A percentile compares a stretch with the other conserved stretches of the same genome.
Conservation (phyloP, 1,139 yeast species). For the Nakaseomyces kungkrabaensis region DNA sequence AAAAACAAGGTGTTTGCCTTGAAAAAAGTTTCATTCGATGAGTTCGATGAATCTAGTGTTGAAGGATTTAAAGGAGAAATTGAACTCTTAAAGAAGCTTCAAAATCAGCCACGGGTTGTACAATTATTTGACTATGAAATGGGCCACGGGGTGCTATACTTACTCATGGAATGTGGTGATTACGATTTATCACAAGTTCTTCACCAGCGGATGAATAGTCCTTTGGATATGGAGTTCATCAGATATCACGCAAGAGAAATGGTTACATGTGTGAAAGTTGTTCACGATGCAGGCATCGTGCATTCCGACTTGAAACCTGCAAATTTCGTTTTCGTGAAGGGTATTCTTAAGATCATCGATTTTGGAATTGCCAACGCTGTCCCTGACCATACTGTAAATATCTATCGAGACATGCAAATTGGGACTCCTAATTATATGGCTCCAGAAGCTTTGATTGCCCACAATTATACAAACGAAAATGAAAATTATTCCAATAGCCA, state of each 20-base stretch:
- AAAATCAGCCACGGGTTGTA: conserved; percentile 64
- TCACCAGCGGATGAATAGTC: conserved; percentile 42
- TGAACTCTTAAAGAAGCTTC: conserved; percentile 53
- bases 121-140: conserved; percentile 65
- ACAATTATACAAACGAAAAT: conserved; percentile 32
- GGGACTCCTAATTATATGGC: conserved; percentile 99
- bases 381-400: conserved; percentile 84
- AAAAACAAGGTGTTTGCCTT: conserved; percentile 61
- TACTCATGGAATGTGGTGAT: conserved; percentile 96
- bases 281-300: conserved; percentile 79
- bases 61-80: conserved; percentile 86
- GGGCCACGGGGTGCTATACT: conserved; percentile 49
- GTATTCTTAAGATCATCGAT: conserved; percentile 78
- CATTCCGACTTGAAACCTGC: conserved; percentile 97
- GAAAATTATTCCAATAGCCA: conserved; percentile 23
- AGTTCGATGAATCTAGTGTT: conserved; percentile 65
- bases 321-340: conserved; percentile 79
- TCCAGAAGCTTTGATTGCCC: conserved; percentile 78
- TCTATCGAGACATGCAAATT: conserved; percentile 81
- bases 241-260: conserved; percentile 74
- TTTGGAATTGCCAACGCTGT: conserved; percentile 95
- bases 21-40: conserved; percentile 73
- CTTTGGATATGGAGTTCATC: conserved; percentile 69
- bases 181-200: conserved; percentile 80
- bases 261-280: conserved; percentile 75